These are phyloP conservation scores for Murraya koenigii DNA, from an alignment of 345 rosid genomes.

Conservation along the genomic window DNA sequence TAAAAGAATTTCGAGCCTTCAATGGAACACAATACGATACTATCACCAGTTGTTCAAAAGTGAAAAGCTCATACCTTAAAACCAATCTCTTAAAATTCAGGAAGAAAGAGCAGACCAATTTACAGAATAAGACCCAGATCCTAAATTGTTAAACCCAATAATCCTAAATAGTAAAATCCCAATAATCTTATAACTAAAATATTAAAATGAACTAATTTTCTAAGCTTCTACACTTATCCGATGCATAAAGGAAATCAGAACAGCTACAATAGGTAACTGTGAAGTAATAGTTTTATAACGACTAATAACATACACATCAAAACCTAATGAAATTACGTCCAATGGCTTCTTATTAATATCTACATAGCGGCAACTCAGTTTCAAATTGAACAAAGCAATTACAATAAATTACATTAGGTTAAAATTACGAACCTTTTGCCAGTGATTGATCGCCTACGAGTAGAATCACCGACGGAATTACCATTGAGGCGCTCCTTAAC, in stretches of 20 bases:
- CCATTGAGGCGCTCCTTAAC: constrained; percentile 83
- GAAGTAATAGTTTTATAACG: background rate
- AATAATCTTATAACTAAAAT: background rate
- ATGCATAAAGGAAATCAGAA: background rate
- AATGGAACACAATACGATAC: background rate
- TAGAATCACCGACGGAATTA: constrained; percentile 42
- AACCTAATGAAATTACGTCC: background rate
- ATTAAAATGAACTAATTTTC: background rate
- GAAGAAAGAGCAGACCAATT: background rate
- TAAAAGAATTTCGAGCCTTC: background rate
- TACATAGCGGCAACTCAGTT: background rate
- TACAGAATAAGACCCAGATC: background rate
- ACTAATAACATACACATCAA: background rate
- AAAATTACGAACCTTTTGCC: constrained; percentile 70
- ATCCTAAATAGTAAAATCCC: no score
- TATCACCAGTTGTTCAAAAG: background rate
- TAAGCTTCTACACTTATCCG: background rate
- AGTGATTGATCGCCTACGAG: constrained; percentile 54
- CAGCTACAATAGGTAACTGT: background rate
- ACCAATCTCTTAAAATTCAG: background rate
- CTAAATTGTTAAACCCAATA: background rate
- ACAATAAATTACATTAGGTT: background rate
- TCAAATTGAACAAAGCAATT: background rate
- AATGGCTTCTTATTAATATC: background rate
- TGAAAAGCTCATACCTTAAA: background rate